Conservation (phyloP, 2,329 filamentous ascomycete species). For the Pseudogymnoascus sp. region DNA sequence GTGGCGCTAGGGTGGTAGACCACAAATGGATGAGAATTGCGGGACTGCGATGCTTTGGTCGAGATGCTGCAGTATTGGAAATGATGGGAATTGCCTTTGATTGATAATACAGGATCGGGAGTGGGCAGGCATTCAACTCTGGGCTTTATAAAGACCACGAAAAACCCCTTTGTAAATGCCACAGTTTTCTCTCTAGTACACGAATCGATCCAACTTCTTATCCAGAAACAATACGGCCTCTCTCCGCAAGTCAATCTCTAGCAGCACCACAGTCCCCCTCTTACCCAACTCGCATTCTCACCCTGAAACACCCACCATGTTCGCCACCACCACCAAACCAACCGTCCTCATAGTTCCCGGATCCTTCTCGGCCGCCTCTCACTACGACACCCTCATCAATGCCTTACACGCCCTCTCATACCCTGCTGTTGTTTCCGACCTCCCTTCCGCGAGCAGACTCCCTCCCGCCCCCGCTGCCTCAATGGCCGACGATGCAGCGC, state of each 20-base stretch:
- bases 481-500: slow-evolving; percentile 30
- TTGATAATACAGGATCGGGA: not conserved
- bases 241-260: not conserved
- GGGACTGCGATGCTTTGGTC: not conserved
- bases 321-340: slow-evolving; percentile 12
- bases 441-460: slow-evolving; percentile 15
- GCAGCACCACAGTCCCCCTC: not conserved
- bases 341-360: slow-evolving; percentile 23
- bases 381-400: slow-evolving; percentile 16
- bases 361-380: slow-evolving; percentile 18
- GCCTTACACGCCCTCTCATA: slow-evolving; percentile 14
- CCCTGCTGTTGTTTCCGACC: slow-evolving; percentile 14
- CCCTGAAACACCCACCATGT: not conserved
- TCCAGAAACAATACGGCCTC: not conserved
- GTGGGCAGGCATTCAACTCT: not conserved
- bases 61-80: not conserved
- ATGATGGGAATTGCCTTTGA: not conserved
- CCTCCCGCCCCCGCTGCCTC: slow-evolving; percentile 16
- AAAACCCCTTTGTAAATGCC: not conserved
- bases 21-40: not conserved
- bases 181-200: not conserved
- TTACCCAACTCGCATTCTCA: not conserved
- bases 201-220: not conserved
- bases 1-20: not conserved
- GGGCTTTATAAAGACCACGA: not conserved